Evolutionary conservation across 352 stramenopile species (phyloP), one percentile per base, ranked within the genome.

Genomic region (Globisporangium nodosum): DNA sequence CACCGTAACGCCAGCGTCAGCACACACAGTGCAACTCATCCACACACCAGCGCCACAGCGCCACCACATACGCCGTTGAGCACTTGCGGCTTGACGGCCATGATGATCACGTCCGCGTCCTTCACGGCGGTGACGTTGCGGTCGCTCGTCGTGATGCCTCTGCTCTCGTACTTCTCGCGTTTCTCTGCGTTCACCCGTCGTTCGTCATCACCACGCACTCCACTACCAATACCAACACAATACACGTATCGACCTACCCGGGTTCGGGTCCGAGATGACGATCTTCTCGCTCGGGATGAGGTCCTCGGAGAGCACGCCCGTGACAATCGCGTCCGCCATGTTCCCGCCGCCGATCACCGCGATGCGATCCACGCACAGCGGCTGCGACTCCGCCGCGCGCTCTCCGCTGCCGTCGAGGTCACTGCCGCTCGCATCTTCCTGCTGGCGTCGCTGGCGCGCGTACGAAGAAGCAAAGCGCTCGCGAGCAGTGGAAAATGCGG

Each of bases 81-180:
- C 65, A 98, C 96, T 81, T 98, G 96, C 12, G 96, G 96, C 70
- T 98, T 98, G 18, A 98, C 90, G 7, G 89, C 91, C 54, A 97
- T 75, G 35, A 98, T 76, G 60, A 98, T 88, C 39, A 98, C 76
- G 56, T 98, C 83, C n/a, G 88, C 83, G 54, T 86, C 81, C 33
- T 83, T 79, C 15, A 91, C 69, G 7, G 84, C 81, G 3, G 59
- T 60, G 49, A 73, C 67, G 49, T 91, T 93, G 43, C 77, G 69
- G 53, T 84, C 76, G 56, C 76, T 84, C 1, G 84, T 85, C 35
- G 70, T 58, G 40, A 93, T 76, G 35, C 82, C 57, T 55, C 77
- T 68, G 39, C 73, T 63, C 31, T 66, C 63, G 63, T 90, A 93
- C 64, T 89, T 90, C 30, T 72, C 50, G 31, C 79, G 75, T 46